Conservation (phyloP, 305 asterid genomes). For the Fraxinus baroniana region DNA sequence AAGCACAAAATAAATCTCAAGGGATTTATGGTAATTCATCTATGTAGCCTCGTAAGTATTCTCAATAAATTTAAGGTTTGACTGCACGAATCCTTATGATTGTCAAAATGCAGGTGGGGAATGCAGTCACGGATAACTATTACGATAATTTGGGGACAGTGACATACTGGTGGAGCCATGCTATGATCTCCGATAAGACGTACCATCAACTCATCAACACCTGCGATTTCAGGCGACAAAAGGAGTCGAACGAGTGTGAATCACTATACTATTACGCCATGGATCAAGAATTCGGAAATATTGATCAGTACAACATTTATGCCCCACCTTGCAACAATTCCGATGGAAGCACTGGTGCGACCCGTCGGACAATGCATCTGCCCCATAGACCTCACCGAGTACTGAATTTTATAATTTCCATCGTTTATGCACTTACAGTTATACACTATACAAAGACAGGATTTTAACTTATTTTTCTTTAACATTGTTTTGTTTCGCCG, state of each 20-base stretch:
- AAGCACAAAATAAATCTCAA: slow-evolving; percentile 57
- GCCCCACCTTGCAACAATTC: slow-evolving; percentile 84
- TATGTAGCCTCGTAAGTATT: background rate
- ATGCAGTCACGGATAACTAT: slow-evolving; percentile 88
- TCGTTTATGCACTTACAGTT: background rate
- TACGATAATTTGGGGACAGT: slow-evolving; percentile 93
- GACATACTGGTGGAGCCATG: slow-evolving; percentile 98
- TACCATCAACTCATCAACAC: slow-evolving; percentile 67
- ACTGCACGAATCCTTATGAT: background rate
- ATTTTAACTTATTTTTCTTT: background rate
- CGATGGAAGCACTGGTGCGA: slow-evolving; percentile 39
- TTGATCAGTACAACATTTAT: slow-evolving; percentile 92
- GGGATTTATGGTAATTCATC: slow-evolving; percentile 73
- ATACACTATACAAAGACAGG: background rate
- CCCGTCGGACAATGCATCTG: slow-evolving; percentile 55
- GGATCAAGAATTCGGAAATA: slow-evolving; percentile 92
- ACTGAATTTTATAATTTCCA: background rate
- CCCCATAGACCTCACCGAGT: slow-evolving; percentile 72
- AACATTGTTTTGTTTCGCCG: background rate
- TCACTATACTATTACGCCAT: slow-evolving; percentile 83
- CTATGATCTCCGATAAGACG: slow-evolving; percentile 94
- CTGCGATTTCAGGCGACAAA: slow-evolving; percentile 66
- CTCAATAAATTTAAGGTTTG: background rate
- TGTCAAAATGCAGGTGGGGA: slow-evolving; percentile 65
- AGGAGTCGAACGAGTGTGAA: slow-evolving; percentile 81